Evolutionary conservation across 2,329 filamentous ascomycete species (phyloP).

Genomic region (Cercospora brassicicola): DNA sequence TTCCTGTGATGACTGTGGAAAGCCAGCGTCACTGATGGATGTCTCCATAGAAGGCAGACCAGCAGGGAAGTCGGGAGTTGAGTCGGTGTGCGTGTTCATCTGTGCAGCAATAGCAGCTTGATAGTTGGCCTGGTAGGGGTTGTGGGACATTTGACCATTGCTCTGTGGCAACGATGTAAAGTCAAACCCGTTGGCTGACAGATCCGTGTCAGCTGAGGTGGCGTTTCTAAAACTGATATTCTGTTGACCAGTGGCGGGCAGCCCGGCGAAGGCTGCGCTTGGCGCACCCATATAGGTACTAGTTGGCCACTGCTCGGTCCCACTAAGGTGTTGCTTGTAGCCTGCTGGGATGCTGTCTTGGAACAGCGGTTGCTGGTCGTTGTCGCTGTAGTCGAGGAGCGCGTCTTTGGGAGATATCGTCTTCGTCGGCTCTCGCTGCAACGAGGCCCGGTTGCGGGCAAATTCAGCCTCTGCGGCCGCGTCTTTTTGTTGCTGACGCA

Average conservation of each 20-base stretch:
- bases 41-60: slow-evolving; percentile 63
- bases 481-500: slow-evolving; percentile 62
- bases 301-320: slow-evolving; percentile 44
- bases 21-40: slow-evolving; percentile 55
- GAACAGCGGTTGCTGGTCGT: slow-evolving; percentile 77
- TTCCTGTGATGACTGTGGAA: slow-evolving; percentile 46
- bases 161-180: slow-evolving; percentile 36
- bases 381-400: slow-evolving; percentile 73
- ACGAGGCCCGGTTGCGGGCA: slow-evolving; percentile 35
- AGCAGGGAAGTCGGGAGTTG: slow-evolving; percentile 60
- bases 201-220: slow-evolving; percentile 39
- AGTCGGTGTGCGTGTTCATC: slow-evolving; percentile 37
- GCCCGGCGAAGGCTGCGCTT: slow-evolving; percentile 46
- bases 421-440: slow-evolving; percentile 55
- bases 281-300: slow-evolving; percentile 48
- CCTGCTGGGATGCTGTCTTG: slow-evolving; percentile 51
- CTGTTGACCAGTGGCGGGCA: slow-evolving; percentile 44
- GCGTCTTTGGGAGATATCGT: slow-evolving; percentile 96
- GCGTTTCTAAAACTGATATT: slow-evolving; percentile 49
- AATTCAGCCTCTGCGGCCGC: slow-evolving; percentile 56
- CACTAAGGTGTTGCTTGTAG: slow-evolving; percentile 38
- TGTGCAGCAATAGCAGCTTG: slow-evolving; percentile 30
- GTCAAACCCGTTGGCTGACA: slow-evolving; percentile 40
- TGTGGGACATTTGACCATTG: slow-evolving; percentile 24
- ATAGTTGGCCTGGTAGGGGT: slow-evolving; percentile 33